Evolutionary conservation across 202 grass and related monocot genomes (phyloP).

Genomic region (Eragrostis tef): DNA sequence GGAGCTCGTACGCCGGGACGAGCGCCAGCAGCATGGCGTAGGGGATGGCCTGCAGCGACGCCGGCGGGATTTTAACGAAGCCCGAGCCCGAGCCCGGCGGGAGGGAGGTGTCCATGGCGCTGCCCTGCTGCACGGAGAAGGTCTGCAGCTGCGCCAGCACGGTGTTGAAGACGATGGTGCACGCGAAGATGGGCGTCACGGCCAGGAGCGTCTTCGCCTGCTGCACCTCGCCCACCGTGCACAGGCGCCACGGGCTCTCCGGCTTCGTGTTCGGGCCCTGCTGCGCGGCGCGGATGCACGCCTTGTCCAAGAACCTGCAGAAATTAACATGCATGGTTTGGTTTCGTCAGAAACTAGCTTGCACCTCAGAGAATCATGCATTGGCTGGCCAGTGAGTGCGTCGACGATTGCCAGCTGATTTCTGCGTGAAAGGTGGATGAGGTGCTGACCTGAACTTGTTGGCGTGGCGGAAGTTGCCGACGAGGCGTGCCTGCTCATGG

Average conservation of each 20-base stretch:
- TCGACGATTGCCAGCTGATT: background rate
- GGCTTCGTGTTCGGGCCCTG: conserved; percentile 47
- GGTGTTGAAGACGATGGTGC: conserved; percentile 97
- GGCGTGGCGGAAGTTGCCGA: conserved; percentile 47
- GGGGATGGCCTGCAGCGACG: conserved; percentile 84
- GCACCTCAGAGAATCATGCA: background rate
- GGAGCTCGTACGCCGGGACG: conserved; percentile 76
- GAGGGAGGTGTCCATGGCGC: conserved; percentile 81
- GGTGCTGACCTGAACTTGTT: conserved; percentile 76
- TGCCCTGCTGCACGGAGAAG: conserved; percentile 96
- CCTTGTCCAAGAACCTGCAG: conserved; percentile 88
- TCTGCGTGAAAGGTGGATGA: background rate
- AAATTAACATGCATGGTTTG: background rate
- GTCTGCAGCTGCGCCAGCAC: conserved; percentile 97
- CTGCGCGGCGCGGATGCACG: conserved; percentile 62
- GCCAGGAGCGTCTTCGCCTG: conserved; percentile 82
- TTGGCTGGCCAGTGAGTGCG: background rate
- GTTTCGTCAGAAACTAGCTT: background rate
- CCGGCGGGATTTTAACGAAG: too few species aligned
- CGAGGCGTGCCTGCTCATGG: conserved; percentile 31
- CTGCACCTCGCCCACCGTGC: conserved; percentile 70
- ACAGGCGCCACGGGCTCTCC: conserved; percentile 79
- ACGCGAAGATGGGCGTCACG: conserved; percentile 92
- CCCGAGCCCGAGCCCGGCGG: conserved; percentile 29
- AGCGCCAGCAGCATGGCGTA: conserved; percentile 78